phyloP scores from a whole-genome alignment of 2,329 filamentous ascomycete genomes.

The Biscogniauxia marginata region DNA sequence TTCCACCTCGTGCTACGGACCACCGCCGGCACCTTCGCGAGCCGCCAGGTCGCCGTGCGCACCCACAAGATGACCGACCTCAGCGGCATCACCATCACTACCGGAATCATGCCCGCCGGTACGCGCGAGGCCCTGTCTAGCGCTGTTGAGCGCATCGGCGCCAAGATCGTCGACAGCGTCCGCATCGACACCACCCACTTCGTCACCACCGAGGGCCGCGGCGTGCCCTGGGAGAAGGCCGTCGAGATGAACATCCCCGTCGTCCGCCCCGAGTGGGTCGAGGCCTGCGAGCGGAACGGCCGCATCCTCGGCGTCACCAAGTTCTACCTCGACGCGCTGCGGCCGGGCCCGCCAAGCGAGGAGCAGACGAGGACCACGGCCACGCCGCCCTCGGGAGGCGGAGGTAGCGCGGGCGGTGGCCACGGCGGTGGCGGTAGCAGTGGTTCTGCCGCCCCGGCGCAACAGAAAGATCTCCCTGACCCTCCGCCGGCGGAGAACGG shows the following conservation, averaged over 20 bases:
- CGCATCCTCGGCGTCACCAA: slow-evolving; percentile 91
- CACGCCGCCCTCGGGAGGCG: slow-evolving; percentile 21
- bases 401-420: no score
- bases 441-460: slow-evolving; percentile 1
- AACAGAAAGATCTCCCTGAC: slow-evolving; percentile 30
- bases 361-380: slow-evolving; percentile 28
- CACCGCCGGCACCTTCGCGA: slow-evolving; percentile 81
- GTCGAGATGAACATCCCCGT: slow-evolving; percentile 98
- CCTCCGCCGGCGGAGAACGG: slow-evolving; percentile 20
- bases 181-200: slow-evolving; percentile 98
- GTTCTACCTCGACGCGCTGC: slow-evolving; percentile 86
- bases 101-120: slow-evolving; percentile 75
- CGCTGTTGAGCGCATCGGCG: slow-evolving; percentile 85
- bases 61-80: slow-evolving; percentile 99
- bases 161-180: slow-evolving; percentile 84
- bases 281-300: slow-evolving; percentile 91
- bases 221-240: slow-evolving; percentile 91
- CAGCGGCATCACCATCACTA: slow-evolving; percentile 90
- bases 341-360: slow-evolving; percentile 42
- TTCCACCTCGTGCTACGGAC: slow-evolving; percentile 93
- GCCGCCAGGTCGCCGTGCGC: slow-evolving; percentile 78
- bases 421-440: not conserved
- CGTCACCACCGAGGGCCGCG: slow-evolving; percentile 90
- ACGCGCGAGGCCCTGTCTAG: slow-evolving; percentile 70
- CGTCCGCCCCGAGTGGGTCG: slow-evolving; percentile 94